Evolutionary conservation across 345 rosid species (phyloP).

Genomic region (Syzygium aromaticum): DNA sequence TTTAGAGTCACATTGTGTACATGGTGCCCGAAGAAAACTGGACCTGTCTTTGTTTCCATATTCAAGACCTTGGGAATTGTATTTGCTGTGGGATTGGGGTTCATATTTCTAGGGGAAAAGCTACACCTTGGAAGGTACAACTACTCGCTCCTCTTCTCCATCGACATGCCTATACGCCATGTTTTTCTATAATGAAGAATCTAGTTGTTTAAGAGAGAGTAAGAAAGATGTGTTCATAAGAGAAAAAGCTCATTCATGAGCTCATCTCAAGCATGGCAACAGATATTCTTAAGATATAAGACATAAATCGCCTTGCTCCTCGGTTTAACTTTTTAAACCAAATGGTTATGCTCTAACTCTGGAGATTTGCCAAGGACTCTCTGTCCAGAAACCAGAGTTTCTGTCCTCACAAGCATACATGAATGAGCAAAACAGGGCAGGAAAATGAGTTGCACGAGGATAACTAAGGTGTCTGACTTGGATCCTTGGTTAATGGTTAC

Average conservation of each 20-base stretch:
- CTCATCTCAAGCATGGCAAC: background rate
- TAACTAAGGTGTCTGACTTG: background rate
- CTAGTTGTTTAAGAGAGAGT: background rate
- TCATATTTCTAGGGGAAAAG: constrained; percentile 1
- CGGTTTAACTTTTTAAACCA: background rate
- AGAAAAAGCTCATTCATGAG: background rate
- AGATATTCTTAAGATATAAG: background rate
- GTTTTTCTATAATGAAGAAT: background rate
- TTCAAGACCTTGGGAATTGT: constrained; percentile 7
- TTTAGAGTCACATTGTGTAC: background rate
- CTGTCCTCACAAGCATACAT: background rate
- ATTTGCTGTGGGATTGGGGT: background rate
- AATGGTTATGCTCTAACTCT: background rate
- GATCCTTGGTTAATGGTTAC: too few species aligned
- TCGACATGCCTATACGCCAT: background rate
- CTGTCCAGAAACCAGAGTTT: background rate
- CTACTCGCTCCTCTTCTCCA: background rate
- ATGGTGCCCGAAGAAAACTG: constrained; percentile 1
- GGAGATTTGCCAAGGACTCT: background rate
- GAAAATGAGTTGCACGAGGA: background rate
- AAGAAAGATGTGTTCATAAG: background rate
- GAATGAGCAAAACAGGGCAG: background rate
- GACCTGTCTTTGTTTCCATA: constrained; percentile 2
- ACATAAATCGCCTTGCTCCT: background rate
- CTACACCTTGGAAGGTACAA: constrained; percentile 5